Conservation (phyloP, 2,329 filamentous ascomycete genomes). For the Phyllosticta paracitricarpa region DNA sequence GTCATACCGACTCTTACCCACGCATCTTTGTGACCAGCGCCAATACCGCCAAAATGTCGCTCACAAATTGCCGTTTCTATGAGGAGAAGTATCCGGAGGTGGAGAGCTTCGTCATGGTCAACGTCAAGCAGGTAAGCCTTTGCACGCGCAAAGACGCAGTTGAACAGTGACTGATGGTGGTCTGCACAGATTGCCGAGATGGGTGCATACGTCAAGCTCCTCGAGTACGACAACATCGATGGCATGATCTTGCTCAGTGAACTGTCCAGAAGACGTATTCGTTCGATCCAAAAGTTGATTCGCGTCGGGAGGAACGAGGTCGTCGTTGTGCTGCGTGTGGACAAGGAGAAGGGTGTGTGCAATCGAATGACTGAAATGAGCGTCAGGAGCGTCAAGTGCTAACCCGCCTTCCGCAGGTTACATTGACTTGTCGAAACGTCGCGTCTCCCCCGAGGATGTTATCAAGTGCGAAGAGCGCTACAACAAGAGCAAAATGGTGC, state of each 20-base stretch:
- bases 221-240: constrained; percentile 99
- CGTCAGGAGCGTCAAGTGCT: not conserved
- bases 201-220: constrained; percentile 98
- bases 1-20: not conserved
- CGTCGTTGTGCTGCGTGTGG: constrained; percentile 93
- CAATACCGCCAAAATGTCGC: constrained; percentile 56
- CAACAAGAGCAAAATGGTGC: constrained; percentile 99
- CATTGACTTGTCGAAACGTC: constrained; percentile 96
- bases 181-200: constrained; percentile 81
- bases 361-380: constrained; percentile 3
- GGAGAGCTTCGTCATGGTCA: constrained; percentile 99
- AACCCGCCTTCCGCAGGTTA: constrained; percentile 49
- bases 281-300: constrained; percentile 98
- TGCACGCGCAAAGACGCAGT: not conserved
- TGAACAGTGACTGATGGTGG: not conserved
- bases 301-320: constrained; percentile 97
- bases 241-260: constrained; percentile 99
- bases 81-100: constrained; percentile 98
- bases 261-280: constrained; percentile 93
- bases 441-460: constrained; percentile 95
- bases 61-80: constrained; percentile 95
- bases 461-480: constrained; percentile 98
- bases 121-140: constrained; percentile 79
- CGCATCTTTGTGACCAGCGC: not conserved
- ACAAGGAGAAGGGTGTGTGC: constrained; percentile 87